Percentiles rank a stretch among this genome's conserved stretches.
Conservation (phyloP, 2,329 filamentous ascomycete genomes). For the Xylariomycetidae sp. region DNA sequence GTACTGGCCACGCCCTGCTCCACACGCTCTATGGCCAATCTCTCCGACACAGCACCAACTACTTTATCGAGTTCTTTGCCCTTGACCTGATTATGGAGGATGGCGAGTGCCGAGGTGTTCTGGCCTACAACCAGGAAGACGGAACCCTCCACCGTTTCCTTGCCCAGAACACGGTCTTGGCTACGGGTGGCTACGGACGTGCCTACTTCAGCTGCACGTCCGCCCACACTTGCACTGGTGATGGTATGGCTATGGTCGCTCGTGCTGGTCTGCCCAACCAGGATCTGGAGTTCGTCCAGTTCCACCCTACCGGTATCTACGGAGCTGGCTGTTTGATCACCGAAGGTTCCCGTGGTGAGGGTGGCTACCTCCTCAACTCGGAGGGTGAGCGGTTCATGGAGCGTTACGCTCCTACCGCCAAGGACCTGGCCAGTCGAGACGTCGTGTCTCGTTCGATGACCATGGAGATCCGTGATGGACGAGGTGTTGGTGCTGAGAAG, state of each 20-base stretch:
- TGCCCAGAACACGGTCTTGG: slow-evolving; percentile 92
- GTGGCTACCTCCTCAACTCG: slow-evolving; percentile 94
- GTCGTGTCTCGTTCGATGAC: slow-evolving; percentile 98
- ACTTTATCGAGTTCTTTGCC: slow-evolving; percentile 99
- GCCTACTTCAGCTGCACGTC: slow-evolving; percentile 98
- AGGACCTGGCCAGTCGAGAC: slow-evolving; percentile 94
- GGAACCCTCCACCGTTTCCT: slow-evolving; percentile 96
- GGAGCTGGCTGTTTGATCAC: slow-evolving; percentile 97
- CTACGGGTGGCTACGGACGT: slow-evolving; percentile 95
- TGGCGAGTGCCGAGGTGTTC: slow-evolving; percentile 90
- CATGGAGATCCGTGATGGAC: slow-evolving; percentile 93
- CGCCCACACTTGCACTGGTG: slow-evolving; percentile 96
- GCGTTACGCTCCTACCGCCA: slow-evolving; percentile 93
- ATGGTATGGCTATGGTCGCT: slow-evolving; percentile 99
- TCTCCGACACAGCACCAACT: slow-evolving; percentile 95
- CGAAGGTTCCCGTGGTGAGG: slow-evolving; percentile 95
- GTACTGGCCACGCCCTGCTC: slow-evolving; percentile 93
- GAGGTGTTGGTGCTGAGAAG: slow-evolving; percentile 94
- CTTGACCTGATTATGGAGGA: slow-evolving; percentile 97
- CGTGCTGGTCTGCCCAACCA: slow-evolving; percentile 97
- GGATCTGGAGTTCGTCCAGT: slow-evolving; percentile 99
- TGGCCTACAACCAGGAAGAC: slow-evolving; percentile 98
- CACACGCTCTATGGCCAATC: slow-evolving; percentile 99
- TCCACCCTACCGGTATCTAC: slow-evolving; percentile 99
- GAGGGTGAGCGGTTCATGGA: slow-evolving; percentile 99